Base-by-base conservation (phyloP, 2,329 filamentous ascomycete genomes). In the Lasiodiplodia gonubiensis region DNA sequence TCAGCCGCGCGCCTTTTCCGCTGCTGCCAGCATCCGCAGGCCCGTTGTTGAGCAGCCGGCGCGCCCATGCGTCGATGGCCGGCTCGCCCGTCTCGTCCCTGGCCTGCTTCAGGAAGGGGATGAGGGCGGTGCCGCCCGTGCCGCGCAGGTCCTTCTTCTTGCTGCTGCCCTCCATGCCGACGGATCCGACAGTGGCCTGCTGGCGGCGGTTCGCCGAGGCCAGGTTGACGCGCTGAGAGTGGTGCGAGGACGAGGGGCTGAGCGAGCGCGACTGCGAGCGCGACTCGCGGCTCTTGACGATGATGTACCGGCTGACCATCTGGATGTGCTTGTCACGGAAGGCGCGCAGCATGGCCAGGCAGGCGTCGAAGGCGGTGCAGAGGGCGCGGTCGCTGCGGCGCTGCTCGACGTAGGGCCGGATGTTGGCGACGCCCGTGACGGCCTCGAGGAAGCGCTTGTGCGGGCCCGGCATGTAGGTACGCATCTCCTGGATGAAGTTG, bases 401-500 rank as follows among this genome's bases (percentile, higher is more conserved):
- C 72, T 72, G 78, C 71, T 91, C 87, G 60, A 97, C 94, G 73
- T 90, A 98, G 21, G 90, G 85, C 35, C 93, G 91, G 72, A 99
- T 93, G 75, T 98, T 98, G 72, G 94, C 89, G 4, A 97, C 89
- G 18, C 83, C 83, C 60, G 88, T 85, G 14, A 97, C 89, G 70
- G 96, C 91, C 70, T 91, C 86, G 3, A 99, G 85, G 81, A 99
- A 99, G 49, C 92, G 89, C 3, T 93, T 91, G 76, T 99, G 95
- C 0, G 91, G 88, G 0, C 93, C 94, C 0, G 95, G 95, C 95
- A 99, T 99, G 81, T 99, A 99, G 54, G 87, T 87, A 68, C 94
- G 91, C 95, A 99, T 99, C 71, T 99, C 95, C 75, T 92, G 89
- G 75, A 99, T 94, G 81, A 99, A 99, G 74, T 95, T 96, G 81